phyloP scores from a whole-genome alignment of 148 eudicot genomes.

The Amaranthus hypochondriacus region DNA sequence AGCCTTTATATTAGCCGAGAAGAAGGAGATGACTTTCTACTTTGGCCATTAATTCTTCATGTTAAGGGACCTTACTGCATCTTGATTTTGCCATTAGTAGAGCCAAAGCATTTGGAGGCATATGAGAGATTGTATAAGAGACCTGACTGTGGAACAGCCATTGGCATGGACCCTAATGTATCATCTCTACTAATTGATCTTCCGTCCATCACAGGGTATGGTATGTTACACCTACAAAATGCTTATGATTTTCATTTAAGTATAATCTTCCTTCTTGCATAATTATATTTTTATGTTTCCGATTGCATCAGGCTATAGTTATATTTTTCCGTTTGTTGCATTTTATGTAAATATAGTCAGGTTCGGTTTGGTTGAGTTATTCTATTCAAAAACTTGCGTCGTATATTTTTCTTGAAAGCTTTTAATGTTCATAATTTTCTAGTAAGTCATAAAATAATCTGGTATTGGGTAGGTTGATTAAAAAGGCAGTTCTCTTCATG shows the following conservation, averaged over 20 bases:
- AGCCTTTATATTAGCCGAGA: slow-evolving; percentile 56
- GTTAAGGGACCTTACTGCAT: slow-evolving; percentile 64
- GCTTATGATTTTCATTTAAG: background rate
- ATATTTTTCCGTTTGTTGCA: background rate
- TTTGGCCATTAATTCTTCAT: slow-evolving; percentile 88
- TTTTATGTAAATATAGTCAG: background rate
- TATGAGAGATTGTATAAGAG: slow-evolving; percentile 57
- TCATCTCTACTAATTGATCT: slow-evolving; percentile 83
- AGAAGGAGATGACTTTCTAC: slow-evolving; percentile 41
- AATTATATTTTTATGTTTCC: background rate
- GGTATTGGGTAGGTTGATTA: no score
- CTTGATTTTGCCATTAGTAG: slow-evolving; percentile 83
- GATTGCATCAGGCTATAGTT: background rate
- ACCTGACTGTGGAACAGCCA: slow-evolving; percentile 82
- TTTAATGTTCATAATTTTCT: no score
- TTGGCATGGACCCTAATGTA: slow-evolving; percentile 70
- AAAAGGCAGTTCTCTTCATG: no score
- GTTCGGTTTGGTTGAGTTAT: no score
- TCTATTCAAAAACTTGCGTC: no score
- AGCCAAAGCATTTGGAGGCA: slow-evolving; percentile 67
- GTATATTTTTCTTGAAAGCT: no score
- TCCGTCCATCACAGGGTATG: slow-evolving; percentile 99
- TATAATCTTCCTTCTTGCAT: background rate
- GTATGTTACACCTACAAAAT: slow-evolving; percentile 46
- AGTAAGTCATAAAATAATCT: no score